phyloP scores from a whole-genome alignment of 176 grass and related monocot species.

The Oryza brachyantha region DNA sequence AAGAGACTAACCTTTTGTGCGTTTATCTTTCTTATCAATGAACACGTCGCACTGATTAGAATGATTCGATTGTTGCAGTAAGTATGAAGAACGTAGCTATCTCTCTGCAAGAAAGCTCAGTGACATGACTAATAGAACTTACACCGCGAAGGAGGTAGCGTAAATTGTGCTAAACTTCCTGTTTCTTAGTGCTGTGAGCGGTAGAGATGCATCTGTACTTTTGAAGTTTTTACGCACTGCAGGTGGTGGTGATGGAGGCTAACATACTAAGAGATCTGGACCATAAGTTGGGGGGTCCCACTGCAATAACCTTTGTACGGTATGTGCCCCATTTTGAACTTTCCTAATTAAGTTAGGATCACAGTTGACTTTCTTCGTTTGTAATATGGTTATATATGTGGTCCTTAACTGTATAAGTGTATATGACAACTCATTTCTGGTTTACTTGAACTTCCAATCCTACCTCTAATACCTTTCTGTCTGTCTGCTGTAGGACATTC shows the following conservation, averaged over 20 bases:
- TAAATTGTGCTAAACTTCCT: not conserved
- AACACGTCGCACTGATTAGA: not conserved
- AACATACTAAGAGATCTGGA: constrained; percentile 45
- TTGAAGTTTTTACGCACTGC: constrained; percentile 16
- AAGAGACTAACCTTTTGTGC: constrained; percentile 12
- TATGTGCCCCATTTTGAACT: not conserved
- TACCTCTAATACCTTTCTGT: constrained; percentile 1
- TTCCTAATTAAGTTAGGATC: not conserved
- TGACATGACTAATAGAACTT: constrained; percentile 39
- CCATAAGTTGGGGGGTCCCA: constrained; percentile 49
- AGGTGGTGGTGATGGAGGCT: constrained; percentile 68
- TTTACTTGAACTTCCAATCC: not conserved
- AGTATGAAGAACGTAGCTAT: constrained; percentile 53
- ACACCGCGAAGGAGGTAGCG: constrained; percentile 49
- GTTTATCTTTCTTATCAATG: constrained; percentile 7
- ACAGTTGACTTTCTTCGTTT: not conserved
- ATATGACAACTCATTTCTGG: not conserved
- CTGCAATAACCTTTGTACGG: constrained; percentile 50
- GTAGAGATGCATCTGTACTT: not conserved
- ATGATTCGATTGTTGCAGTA: constrained; percentile 39
- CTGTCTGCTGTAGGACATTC: constrained; percentile 46
- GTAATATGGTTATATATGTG: not conserved
- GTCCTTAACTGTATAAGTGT: too few relatives aligned
- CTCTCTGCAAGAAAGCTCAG: constrained; percentile 28
- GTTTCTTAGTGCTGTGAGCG: constrained; percentile 8